phyloP scores from a whole-genome alignment of 148 eudicot species.

The Cornus controversa region DNA sequence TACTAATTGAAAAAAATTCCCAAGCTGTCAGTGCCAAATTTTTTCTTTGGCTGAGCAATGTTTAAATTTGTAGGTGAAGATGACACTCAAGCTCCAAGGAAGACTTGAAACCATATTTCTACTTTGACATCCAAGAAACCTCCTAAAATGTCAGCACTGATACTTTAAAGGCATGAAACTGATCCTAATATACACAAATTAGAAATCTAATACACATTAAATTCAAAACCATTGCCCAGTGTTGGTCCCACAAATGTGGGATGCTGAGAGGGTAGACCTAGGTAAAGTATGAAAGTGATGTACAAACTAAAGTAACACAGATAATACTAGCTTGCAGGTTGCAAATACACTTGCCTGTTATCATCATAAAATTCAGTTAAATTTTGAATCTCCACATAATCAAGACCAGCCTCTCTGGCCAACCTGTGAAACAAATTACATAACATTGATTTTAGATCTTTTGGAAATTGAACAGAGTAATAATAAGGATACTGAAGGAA shows the following conservation, averaged over 20 bases:
- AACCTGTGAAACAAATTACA: conserved; percentile 49
- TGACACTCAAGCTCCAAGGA: background rate
- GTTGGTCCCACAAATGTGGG: background rate
- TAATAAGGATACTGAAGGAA: background rate
- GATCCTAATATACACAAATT: background rate
- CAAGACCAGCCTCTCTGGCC: conserved; percentile 99
- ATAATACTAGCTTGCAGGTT: background rate
- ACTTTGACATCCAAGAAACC: background rate
- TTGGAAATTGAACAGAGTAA: background rate
- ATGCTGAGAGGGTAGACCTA: background rate
- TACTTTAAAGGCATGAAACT: background rate
- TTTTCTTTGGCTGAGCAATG: background rate
- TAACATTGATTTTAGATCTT: background rate
- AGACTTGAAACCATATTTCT: background rate
- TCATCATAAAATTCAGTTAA: conserved; percentile 94
- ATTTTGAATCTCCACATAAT: conserved; percentile 89
- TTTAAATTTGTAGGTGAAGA: background rate
- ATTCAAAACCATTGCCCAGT: background rate
- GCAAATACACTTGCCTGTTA: conserved; percentile 47
- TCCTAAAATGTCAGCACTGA: background rate
- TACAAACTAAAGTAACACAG: background rate
- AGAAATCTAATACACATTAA: no score
- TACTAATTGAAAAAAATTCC: no score
- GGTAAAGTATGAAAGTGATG: background rate
- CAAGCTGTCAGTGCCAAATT: background rate